phyloP scores from a whole-genome alignment of 805 yeast species.

The Schwanniomyces sp. region DNA sequence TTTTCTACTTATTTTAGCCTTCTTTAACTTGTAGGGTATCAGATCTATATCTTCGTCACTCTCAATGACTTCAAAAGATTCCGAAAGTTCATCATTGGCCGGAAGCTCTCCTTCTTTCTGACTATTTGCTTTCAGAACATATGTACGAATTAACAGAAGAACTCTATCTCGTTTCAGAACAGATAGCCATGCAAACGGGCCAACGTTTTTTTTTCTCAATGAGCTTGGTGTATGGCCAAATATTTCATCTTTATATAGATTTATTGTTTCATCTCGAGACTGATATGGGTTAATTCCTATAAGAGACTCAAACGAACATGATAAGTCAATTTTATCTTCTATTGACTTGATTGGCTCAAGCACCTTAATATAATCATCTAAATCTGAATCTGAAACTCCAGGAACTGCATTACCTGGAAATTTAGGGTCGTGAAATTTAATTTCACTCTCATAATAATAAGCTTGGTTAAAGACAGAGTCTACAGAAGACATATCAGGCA shows the following conservation, averaged over 20 bases:
- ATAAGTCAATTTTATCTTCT: not conserved
- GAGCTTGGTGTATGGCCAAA: conserved; percentile 15
- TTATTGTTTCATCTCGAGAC: conserved; percentile 6
- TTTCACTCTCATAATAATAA: not conserved
- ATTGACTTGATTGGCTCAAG: not conserved
- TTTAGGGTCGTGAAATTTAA: not conserved
- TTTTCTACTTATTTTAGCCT: not conserved
- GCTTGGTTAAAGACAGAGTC: not conserved
- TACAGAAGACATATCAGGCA: not conserved
- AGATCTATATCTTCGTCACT: conserved; percentile 17
- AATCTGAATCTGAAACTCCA: not conserved
- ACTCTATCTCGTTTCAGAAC: conserved; percentile 21
- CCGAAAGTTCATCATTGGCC: not conserved
- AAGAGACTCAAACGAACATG: not conserved
- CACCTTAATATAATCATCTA: not conserved
- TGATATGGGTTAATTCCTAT: conserved; percentile 11
- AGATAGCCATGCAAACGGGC: conserved; percentile 26
- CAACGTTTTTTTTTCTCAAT: conserved; percentile 19
- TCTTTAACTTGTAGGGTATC: not conserved
- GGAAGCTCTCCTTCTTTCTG: not conserved
- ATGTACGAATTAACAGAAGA: conserved; percentile 2
- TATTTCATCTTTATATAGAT: conserved; percentile 9
- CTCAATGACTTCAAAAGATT: conserved; percentile 13
- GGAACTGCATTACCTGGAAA: not conserved
- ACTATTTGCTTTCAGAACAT: not conserved